Percentiles rank a stretch among this genome's conserved stretches.
These are phyloP conservation scores for Discostella pseudostelligera DNA, from an alignment of 108 stramenopile genomes.

Conservation along the genomic window DNA sequence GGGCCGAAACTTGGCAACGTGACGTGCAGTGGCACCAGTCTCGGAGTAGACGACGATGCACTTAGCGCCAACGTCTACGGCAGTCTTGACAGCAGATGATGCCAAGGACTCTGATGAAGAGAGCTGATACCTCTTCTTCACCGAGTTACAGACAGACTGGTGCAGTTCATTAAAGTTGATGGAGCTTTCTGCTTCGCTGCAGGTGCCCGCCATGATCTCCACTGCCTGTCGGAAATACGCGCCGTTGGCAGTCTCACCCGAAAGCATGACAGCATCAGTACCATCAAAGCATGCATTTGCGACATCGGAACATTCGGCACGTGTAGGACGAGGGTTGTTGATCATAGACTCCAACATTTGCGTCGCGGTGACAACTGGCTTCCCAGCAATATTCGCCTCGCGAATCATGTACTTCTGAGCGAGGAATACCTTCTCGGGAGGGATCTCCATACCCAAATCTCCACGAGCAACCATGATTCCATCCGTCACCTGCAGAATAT, in stretches of 20 bases:
- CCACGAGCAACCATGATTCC: slow-evolving; percentile 98
- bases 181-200: slow-evolving; percentile 79
- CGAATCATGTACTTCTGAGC: slow-evolving; percentile 91
- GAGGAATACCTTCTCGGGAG: slow-evolving; percentile 90
- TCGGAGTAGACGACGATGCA: slow-evolving; percentile 86
- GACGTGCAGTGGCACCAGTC: slow-evolving; percentile 82
- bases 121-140: slow-evolving; percentile 48
- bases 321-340: slow-evolving; percentile 96
- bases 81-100: slow-evolving; percentile 92
- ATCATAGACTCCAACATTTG: slow-evolving; percentile 99
- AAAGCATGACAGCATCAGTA: slow-evolving; percentile 89
- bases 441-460: slow-evolving; percentile 97
- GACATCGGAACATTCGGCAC: slow-evolving; percentile 98
- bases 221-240: slow-evolving; percentile 81
- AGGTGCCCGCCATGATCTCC: slow-evolving; percentile 90
- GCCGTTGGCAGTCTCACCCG: slow-evolving; percentile 92
- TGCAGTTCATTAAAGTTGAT: slow-evolving; percentile 67
- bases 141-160: slow-evolving; percentile 69
- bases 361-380: slow-evolving; percentile 95
- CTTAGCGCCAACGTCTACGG: slow-evolving; percentile 83
- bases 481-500: slow-evolving; percentile 90
- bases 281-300: slow-evolving; percentile 97
- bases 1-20: slow-evolving; percentile 71
- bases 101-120: slow-evolving; percentile 82
- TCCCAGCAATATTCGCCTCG: slow-evolving; percentile 90